Base-by-base conservation (phyloP, 768 basidiomycete species). In the Rubroboletus satanas region DNA sequence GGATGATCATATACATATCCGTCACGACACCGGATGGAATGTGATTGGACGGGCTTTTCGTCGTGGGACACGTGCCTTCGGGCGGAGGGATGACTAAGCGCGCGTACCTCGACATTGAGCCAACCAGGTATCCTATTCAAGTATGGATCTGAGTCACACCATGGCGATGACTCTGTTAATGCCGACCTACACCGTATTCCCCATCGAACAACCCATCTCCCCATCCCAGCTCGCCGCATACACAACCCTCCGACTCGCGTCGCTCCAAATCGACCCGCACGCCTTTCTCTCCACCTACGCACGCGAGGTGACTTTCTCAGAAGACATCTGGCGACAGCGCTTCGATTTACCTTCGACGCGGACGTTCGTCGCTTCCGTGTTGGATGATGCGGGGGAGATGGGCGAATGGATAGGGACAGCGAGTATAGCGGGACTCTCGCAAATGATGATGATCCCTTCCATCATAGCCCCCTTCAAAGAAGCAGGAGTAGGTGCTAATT, bases 191-290 rank as follows among this genome's bases (percentile, higher is more conserved):
- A 56, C 17, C 17, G 6, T 63, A 48, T 60, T 62, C 14, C 45
- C 69, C 28, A 38, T 66, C 37, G 15, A 62, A 26, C 32, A 39
- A 7, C 56, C 52, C 17, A 4, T 48, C 33, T 53, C 67, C n/a
- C 31, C 60, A 28, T 51, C 56, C 32, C 69, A 71, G 26, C 49
- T 78, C 38, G 45, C 45, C 7, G 48, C 53, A 12, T 70, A 56
- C 44, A 67, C 58, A 48, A 5, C 32, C 2, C 55, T 70, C 36
- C 53, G 68, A 31, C 57, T 71, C 33, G 23, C 53, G 2, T 65
- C 62, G 14, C 62, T 71, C 37, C 59, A 56, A 45, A 32, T 51
- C 5, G 64, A 71, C 33, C 64, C 64, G 1, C 48, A 51, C 8
- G 55, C 54, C 4, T 71, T 70, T 28, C 5, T 5, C 1, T 66